phyloP scores from a whole-genome alignment of 768 basidiomycete genomes.

The Mycena galericulata region DNA sequence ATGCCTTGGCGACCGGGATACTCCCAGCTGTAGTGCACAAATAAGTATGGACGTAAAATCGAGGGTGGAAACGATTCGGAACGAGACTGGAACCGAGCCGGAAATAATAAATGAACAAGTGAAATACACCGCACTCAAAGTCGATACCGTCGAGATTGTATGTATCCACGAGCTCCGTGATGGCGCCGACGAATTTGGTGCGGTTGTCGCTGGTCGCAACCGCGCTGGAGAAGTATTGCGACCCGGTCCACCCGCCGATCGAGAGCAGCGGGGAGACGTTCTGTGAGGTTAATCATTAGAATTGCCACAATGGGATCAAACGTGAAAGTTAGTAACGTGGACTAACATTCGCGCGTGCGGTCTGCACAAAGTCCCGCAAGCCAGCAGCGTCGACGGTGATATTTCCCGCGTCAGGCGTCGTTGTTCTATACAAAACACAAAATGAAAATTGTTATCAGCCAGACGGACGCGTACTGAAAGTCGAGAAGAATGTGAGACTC shows the following conservation, averaged over 20 bases:
- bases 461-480: neutral
- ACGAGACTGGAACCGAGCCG: too few species aligned
- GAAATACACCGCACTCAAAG: conserved; percentile 65
- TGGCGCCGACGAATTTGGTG: conserved; percentile 65
- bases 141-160: conserved; percentile 72
- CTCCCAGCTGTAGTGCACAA: conserved; percentile 72
- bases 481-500: conserved; percentile 38
- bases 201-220: conserved; percentile 68
- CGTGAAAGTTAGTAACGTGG: conserved; percentile 14
- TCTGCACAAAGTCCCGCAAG: conserved; percentile 66
- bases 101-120: too few species aligned
- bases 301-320: conserved; percentile 33
- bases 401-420: conserved; percentile 51
- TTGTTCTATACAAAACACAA: too few species aligned
- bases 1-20: conserved; percentile 79
- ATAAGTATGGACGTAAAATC: too few species aligned
- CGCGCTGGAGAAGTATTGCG: conserved; percentile 68
- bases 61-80: too few species aligned
- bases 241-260: conserved; percentile 77
- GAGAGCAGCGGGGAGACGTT: conserved; percentile 67
- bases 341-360: conserved; percentile 54
- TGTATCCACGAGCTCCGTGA: conserved; percentile 58
- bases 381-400: conserved; percentile 56
- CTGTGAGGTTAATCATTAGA: conserved; percentile 49
- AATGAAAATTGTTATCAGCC: neutral